These are phyloP conservation scores for Ensete glaucum DNA, from an alignment of 176 grass and related monocot genomes.

Conservation along the genomic window DNA sequence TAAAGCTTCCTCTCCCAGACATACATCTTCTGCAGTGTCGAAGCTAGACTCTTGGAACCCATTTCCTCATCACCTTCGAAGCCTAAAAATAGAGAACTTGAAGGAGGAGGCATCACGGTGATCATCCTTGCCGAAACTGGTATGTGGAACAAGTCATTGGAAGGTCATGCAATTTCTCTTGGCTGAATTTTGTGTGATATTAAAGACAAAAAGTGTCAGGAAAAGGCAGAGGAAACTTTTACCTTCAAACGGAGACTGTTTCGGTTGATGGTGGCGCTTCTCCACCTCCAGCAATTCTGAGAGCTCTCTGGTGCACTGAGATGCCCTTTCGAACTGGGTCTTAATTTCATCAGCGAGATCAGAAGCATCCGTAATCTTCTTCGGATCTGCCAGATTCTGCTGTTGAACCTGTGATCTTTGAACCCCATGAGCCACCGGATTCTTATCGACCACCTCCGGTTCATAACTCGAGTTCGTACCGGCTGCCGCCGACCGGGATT, in stretches of 20 bases:
- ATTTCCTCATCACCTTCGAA: conserved; percentile 37
- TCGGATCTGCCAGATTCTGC: conserved; percentile 13
- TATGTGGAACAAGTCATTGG: not conserved
- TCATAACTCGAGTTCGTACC: conserved; percentile 19
- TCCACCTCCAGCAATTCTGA: conserved; percentile 67
- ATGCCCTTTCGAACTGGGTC: conserved; percentile 48
- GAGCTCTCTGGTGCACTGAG: conserved; percentile 43
- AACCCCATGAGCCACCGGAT: conserved; percentile 22
- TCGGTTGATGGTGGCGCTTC: conserved; percentile 44
- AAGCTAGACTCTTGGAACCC: conserved; percentile 37
- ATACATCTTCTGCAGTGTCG: conserved; percentile 69
- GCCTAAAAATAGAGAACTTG: conserved; percentile 13
- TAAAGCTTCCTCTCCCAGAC: conserved; percentile 95
- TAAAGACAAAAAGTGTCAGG: not conserved
- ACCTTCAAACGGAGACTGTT: conserved; percentile 53
- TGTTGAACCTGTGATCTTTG: not conserved
- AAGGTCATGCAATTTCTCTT: not conserved
- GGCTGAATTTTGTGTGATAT: too few relatives aligned
- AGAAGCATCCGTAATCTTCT: conserved; percentile 5
- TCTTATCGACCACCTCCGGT: conserved; percentile 40
- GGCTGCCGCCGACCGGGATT: conserved; percentile 7
- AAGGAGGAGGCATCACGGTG: not conserved
- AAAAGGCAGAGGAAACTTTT: conserved; percentile 16
- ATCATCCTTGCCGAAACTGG: conserved; percentile 63
- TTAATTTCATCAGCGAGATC: conserved; percentile 45